phyloP scores from a whole-genome alignment of 164 flowering plant species.

The Stephania yunnanensis region DNA sequence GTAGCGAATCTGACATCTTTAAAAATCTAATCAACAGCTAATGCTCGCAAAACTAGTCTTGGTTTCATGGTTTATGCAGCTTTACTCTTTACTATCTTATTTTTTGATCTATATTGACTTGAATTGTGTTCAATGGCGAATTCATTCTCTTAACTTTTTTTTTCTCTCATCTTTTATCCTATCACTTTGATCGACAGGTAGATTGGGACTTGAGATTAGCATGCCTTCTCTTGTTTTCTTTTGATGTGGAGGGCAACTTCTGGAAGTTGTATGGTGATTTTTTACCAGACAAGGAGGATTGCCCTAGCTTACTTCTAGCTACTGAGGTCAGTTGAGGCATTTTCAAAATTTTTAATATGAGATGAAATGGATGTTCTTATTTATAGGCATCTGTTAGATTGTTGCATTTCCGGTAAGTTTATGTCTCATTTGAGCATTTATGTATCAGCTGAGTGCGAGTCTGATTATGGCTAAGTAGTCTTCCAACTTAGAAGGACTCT shows the following conservation, averaged over 20 bases:
- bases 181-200: constrained; percentile 44
- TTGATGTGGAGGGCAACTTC: constrained; percentile 80
- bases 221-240: constrained; percentile 82
- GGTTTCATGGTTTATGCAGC: background rate
- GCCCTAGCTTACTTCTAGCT: constrained; percentile 84
- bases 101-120: background rate
- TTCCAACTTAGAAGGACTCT: background rate
- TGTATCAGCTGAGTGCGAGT: background rate
- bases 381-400: background rate
- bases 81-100: background rate
- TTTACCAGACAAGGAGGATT: constrained; percentile 77
- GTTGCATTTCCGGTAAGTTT: background rate
- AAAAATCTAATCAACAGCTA: background rate
- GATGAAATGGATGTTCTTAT: background rate
- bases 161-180: constrained; percentile 14
- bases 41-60: background rate
- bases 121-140: background rate
- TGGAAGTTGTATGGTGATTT: constrained; percentile 96
- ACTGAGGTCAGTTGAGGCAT: constrained; percentile 52
- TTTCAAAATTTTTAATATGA: background rate
- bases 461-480: too few relatives aligned
- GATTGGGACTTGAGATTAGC: constrained; percentile 98
- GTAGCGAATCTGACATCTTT: too few relatives aligned
- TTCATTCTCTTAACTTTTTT: constrained; percentile 1
- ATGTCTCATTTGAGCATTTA: background rate